Evolutionary conservation across 768 basidiomycete species (phyloP).

Genomic region (Gelatoporia subvermispora): DNA sequence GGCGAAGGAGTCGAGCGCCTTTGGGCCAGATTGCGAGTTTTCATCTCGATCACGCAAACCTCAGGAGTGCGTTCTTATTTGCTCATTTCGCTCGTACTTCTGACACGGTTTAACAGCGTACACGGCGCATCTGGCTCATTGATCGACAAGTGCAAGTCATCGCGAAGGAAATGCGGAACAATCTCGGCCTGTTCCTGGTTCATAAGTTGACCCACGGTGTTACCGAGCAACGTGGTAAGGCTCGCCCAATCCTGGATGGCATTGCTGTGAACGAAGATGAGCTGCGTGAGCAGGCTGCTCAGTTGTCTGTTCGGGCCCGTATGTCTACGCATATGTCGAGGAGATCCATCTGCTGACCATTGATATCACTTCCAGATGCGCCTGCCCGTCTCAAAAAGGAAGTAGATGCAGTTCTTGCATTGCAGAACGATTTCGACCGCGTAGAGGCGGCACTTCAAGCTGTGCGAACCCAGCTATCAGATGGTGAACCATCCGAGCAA

Average conservation of each 20-base stretch:
- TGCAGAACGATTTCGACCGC: too few relatives aligned
- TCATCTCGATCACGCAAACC: too few relatives aligned
- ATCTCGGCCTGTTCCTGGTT: constrained; percentile 20
- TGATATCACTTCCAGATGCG: too few relatives aligned
- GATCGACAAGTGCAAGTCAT: constrained; percentile 28
- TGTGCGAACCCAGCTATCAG: constrained; percentile 21
- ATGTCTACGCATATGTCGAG: constrained; percentile 13
- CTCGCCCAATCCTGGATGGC: constrained; percentile 10
- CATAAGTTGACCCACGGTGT: not conserved
- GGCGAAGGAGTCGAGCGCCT: too few relatives aligned
- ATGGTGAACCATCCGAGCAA: constrained; percentile 27
- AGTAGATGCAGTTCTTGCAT: too few relatives aligned
- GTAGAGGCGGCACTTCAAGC: not conserved
- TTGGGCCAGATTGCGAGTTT: too few relatives aligned
- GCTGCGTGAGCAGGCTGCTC: constrained; percentile 19
- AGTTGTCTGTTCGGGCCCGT: constrained; percentile 26
- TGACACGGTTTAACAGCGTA: too few relatives aligned
- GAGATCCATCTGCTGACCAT: too few relatives aligned
- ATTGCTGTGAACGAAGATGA: constrained; percentile 14
- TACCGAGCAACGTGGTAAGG: not conserved
- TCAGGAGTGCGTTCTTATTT: too few relatives aligned
- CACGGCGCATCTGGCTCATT: constrained; percentile 25
- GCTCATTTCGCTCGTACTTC: too few relatives aligned
- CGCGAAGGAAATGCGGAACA: constrained; percentile 18
- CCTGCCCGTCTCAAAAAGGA: too few relatives aligned